These are phyloP conservation scores for Truncatella angustata DNA, from an alignment of 2,329 filamentous ascomycete species.

Conservation along the genomic window DNA sequence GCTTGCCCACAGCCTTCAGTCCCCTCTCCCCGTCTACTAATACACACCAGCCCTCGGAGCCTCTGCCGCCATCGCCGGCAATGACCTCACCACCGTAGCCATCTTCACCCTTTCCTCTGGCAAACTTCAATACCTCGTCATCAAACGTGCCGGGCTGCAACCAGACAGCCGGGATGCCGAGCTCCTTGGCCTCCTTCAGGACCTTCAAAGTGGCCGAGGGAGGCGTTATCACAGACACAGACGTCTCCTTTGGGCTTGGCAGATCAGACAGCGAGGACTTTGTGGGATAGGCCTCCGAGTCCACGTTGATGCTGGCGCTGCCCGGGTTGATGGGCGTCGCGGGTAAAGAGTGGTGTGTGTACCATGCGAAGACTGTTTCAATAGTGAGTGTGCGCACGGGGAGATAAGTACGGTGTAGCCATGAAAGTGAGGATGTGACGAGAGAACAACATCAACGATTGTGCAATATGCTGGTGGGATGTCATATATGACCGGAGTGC, in stretches of 20 bases:
- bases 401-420: not conserved
- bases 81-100: slow-evolving; percentile 68
- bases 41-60: slow-evolving; percentile 81
- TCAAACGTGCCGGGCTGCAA: slow-evolving; percentile 90
- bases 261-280: slow-evolving; percentile 65
- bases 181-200: slow-evolving; percentile 72
- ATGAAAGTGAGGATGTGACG: not conserved
- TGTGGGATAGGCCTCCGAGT: slow-evolving; percentile 57
- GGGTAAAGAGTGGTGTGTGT: slow-evolving; percentile 70
- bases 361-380: slow-evolving; percentile 80
- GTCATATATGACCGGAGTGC: slow-evolving; percentile 16
- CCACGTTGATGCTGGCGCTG: slow-evolving; percentile 61
- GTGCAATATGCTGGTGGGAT: not conserved
- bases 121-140: slow-evolving; percentile 66
- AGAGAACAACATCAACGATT: not conserved
- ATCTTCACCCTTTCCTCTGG: slow-evolving; percentile 38
- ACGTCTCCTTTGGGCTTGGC: slow-evolving; percentile 65
- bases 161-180: slow-evolving; percentile 76
- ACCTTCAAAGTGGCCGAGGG: slow-evolving; percentile 73
- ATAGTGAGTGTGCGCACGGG: not conserved
- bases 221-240: slow-evolving; percentile 84
- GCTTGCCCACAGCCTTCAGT: slow-evolving; percentile 54
- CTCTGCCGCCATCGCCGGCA: slow-evolving; percentile 60
- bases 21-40: slow-evolving; percentile 77
- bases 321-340: slow-evolving; percentile 83